Evolutionary conservation across 805 yeast genomes (phyloP).

Genomic region (Pichia heedii): DNA sequence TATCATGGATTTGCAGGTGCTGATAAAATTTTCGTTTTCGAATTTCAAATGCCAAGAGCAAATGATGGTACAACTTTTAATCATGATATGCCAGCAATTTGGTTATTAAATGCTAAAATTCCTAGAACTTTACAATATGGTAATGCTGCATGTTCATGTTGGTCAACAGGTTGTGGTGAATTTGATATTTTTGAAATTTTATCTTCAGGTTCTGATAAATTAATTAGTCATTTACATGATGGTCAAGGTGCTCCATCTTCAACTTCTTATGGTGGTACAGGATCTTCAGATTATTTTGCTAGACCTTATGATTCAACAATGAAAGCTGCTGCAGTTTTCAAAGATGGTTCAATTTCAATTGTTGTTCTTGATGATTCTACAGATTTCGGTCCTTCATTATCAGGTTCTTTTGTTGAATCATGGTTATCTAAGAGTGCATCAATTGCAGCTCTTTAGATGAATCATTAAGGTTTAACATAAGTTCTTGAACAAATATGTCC

Average conservation of each 20-base stretch:
- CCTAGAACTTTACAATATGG: slow-evolving; percentile 97
- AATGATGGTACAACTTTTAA: slow-evolving; percentile 29
- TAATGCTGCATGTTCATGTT: slow-evolving; percentile 77
- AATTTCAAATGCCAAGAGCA: slow-evolving; percentile 82
- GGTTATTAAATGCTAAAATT: slow-evolving; percentile 65
- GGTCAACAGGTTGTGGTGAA: slow-evolving; percentile 98
- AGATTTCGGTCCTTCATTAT: slow-evolving; percentile 46
- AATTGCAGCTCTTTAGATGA: slow-evolving; percentile 21
- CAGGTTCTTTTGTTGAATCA: slow-evolving; percentile 42
- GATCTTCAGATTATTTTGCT: slow-evolving; percentile 77
- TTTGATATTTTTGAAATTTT: slow-evolving; percentile 89
- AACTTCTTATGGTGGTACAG: slow-evolving; percentile 52
- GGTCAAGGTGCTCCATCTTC: slow-evolving; percentile 62
- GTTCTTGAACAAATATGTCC: not conserved
- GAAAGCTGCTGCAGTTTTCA: slow-evolving; percentile 87
- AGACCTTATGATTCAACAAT: slow-evolving; percentile 75
- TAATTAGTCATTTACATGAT: slow-evolving; percentile 76
- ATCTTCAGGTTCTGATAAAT: slow-evolving; percentile 60
- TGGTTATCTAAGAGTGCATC: slow-evolving; percentile 54
- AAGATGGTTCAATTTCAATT: slow-evolving; percentile 46
- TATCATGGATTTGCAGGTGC: slow-evolving; percentile 89
- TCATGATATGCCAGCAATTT: slow-evolving; percentile 87
- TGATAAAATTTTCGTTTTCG: slow-evolving; percentile 81
- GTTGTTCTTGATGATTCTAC: slow-evolving; percentile 46
- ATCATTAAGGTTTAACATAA: not conserved